Percentiles rank a stretch among this genome's conserved stretches.
Evolutionary conservation across 2,329 filamentous ascomycete species (phyloP).

Genomic region (Colletotrichum destructivum): DNA sequence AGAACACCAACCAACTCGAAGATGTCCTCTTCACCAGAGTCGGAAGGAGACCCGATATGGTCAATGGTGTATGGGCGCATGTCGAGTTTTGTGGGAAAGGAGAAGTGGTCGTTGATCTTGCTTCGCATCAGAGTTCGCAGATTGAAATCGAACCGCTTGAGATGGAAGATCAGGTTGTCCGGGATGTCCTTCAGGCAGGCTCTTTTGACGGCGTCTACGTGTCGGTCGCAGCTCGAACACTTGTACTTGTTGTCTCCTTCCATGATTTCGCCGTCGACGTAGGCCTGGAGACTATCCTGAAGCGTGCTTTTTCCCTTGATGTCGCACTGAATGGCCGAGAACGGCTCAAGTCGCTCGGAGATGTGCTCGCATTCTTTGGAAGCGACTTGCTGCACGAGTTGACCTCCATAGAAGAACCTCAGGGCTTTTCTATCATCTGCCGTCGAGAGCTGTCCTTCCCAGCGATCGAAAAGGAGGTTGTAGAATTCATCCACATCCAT

Average conservation of each 20-base stretch:
- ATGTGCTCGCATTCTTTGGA: conserved; percentile 96
- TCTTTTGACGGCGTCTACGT: conserved; percentile 94
- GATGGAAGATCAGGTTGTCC: conserved; percentile 94
- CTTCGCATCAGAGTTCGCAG: conserved; percentile 82
- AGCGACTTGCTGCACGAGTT: conserved; percentile 94
- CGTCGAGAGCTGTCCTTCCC: conserved; percentile 84
- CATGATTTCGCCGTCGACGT: conserved; percentile 96
- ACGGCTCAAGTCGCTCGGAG: conserved; percentile 90
- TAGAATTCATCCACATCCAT: conserved; percentile 99
- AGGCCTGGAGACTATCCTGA: conserved; percentile 91
- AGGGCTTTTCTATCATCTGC: conserved; percentile 80
- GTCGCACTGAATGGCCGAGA: conserved; percentile 95
- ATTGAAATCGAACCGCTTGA: conserved; percentile 91
- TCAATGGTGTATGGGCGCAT: conserved; percentile 94
- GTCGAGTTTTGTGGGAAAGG: conserved; percentile 87
- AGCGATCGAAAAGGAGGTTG: conserved; percentile 91
- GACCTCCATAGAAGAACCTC: conserved; percentile 89
- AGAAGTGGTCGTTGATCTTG: conserved; percentile 97
- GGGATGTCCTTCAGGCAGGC: conserved; percentile 94
- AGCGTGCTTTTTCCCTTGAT: conserved; percentile 92
- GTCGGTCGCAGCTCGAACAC: conserved; percentile 88
- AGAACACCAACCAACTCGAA: conserved; percentile 97
- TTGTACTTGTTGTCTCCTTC: conserved; percentile 99
- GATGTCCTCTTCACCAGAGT: conserved; percentile 75
- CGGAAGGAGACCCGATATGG: conserved; percentile 76